Base-by-base conservation (phyloP, 1,284 basidiomycete species). In the Cryptococcus maquisensis region DNA sequence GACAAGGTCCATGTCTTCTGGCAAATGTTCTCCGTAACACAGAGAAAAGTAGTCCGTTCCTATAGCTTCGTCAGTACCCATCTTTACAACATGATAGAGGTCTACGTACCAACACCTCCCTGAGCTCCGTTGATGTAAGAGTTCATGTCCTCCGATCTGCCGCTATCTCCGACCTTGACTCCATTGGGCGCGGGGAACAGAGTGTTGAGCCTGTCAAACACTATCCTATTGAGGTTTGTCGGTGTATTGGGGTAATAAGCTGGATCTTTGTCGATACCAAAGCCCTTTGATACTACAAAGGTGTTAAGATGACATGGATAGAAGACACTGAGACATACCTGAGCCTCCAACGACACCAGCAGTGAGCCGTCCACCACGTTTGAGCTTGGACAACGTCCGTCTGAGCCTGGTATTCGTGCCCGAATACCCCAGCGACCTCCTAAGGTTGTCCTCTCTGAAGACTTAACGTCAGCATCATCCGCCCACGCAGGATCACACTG, bases 11-110 rank as follows among this genome's bases (percentile, higher is more conserved):
- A 61, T 57, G 41, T 71, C 68, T 8, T 65, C 62, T 0, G 64
- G 63, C 4, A 71, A 54, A 50, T 73, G 71, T 40, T 67, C 60
- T 39, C 59, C 56, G 47, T 58, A 62, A 47, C 71, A 73, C 38
- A 61, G 47, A 0, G 65, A 63, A 45, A 69, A 71, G 57, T 73
- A 73, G 49, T 71, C 67, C 20, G 57, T 57, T 10, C 71, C 71
- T 54, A 46, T 20, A 20, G 10, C n/a, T 12, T 10, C 12, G 28
- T 41, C n/a, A 26, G 15, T 40, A 16, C 18, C 48, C 13, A 16
- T 15, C 21, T 16, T 10, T 37, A 28, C 9, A 21, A 24, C 4
- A 40, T 4, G 51, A 23, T 9, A 24, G 36, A 7, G n/a, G n/a
- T 28, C 24, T 18, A 54, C 58, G 51, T 43, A 41, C 70, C 70